A percentile compares a stretch with the other conserved stretches of the same genome.
phyloP scores from a whole-genome alignment of 441 rosid genomes.

The Mallotus repandus region DNA sequence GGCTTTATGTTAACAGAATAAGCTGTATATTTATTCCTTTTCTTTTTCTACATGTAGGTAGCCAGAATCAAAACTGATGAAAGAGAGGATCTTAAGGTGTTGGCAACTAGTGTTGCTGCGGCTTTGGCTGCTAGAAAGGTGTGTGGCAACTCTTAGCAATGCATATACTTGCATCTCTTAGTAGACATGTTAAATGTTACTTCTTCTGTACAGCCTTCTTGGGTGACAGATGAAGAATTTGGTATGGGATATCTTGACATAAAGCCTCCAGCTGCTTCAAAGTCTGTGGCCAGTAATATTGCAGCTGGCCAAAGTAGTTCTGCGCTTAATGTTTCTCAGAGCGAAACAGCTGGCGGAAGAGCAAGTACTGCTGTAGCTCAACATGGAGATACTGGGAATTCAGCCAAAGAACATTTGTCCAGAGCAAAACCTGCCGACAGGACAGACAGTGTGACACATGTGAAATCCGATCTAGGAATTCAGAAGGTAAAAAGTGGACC shows the following conservation, averaged over 20 bases:
- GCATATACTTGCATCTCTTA: not conserved
- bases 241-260: constrained; percentile 98
- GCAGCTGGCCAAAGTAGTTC: constrained; percentile 55
- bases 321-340: constrained; percentile 45
- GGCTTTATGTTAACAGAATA: constrained; percentile 16
- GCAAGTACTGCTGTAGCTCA: constrained; percentile 35
- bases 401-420: constrained; percentile 57
- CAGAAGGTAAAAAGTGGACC: constrained; percentile 58
- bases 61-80: constrained; percentile 94
- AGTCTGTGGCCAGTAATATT: constrained; percentile 44
- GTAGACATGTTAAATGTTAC: not conserved
- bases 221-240: constrained; percentile 99
- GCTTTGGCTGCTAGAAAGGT: constrained; percentile 99
- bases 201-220: constrained; percentile 64
- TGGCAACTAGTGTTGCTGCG: constrained; percentile 99
- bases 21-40: constrained; percentile 20
- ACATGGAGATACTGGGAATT: constrained; percentile 59
- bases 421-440: constrained; percentile 68
- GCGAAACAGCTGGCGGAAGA: constrained; percentile 60
- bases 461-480: constrained; percentile 69
- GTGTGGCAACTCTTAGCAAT: constrained; percentile 6
- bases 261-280: constrained; percentile 68
- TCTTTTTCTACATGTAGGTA: constrained; percentile 49
- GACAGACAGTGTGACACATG: constrained; percentile 42
- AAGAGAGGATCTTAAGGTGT: constrained; percentile 98